These are phyloP conservation scores for Sequoiadendron giganteum DNA, from an alignment of 75 land plant species.

Conservation along the genomic window DNA sequence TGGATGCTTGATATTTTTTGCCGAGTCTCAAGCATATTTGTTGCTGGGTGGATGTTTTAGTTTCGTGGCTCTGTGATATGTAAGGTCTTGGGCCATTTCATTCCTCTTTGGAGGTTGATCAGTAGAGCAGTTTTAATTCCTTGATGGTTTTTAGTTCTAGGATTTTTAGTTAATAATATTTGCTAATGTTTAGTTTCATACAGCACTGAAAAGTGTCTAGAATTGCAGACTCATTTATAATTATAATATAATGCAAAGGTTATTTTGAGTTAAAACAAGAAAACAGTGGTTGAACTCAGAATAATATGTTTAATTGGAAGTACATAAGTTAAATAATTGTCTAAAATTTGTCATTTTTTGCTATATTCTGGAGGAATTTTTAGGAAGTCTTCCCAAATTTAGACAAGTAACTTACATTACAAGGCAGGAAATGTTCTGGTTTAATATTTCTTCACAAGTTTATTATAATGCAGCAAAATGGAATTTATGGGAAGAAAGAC, in stretches of 20 bases:
- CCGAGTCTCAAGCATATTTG: not conserved
- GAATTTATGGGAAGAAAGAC: not conserved
- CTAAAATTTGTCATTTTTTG: not conserved
- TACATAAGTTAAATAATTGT: not conserved
- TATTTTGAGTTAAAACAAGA: not conserved
- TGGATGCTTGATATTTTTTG: not conserved
- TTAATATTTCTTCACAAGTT: not conserved
- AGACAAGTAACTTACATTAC: not conserved
- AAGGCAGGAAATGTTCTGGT: not conserved
- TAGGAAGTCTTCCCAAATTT: not conserved
- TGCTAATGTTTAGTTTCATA: not conserved
- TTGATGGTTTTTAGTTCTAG: not conserved
- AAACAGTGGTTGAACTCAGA: too few relatives aligned
- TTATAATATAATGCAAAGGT: not conserved
- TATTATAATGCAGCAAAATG: not conserved
- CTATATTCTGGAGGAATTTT: not conserved
- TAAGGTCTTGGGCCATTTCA: not conserved
- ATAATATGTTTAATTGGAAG: not conserved
- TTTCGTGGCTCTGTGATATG: too few relatives aligned
- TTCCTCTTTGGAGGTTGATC: not conserved
- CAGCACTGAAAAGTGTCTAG: not conserved
- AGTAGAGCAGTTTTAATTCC: not conserved
- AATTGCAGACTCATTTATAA: not conserved
- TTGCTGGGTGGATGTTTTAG: too few relatives aligned
- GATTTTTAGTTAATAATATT: not conserved